phyloP scores from a whole-genome alignment of 768 basidiomycete genomes.

The Lepiota venenata region DNA sequence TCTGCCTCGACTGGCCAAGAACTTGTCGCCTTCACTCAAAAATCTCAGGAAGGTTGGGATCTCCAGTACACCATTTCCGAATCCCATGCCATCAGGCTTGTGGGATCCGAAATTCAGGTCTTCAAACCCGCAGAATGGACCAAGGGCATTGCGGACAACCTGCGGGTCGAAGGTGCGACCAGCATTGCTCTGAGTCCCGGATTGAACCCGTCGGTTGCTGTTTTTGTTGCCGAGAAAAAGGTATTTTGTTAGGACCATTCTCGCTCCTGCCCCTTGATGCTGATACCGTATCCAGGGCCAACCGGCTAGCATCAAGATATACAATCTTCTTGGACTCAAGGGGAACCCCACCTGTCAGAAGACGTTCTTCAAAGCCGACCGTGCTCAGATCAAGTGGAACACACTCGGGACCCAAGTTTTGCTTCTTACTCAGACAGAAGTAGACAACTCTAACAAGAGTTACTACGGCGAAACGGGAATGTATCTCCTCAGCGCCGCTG shows the following conservation, averaged over 20 bases:
- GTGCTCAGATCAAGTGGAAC: slow-evolving; percentile 95
- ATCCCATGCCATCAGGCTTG: slow-evolving; percentile 79
- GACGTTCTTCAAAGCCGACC: slow-evolving; percentile 95
- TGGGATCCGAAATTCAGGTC: slow-evolving; percentile 79
- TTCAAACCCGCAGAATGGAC: slow-evolving; percentile 79
- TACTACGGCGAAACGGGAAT: slow-evolving; percentile 98
- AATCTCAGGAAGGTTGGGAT: slow-evolving; percentile 89
- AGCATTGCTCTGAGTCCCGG: slow-evolving; percentile 78
- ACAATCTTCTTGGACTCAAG: slow-evolving; percentile 60
- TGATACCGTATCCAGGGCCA: slow-evolving; percentile 52
- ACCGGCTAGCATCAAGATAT: slow-evolving; percentile 86
- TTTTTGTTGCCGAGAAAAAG: slow-evolving; percentile 95
- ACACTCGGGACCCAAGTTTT: slow-evolving; percentile 89
- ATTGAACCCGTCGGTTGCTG: slow-evolving; percentile 82
- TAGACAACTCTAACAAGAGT: slow-evolving; percentile 94
- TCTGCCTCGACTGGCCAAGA: slow-evolving; percentile 83
- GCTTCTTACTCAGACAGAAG: slow-evolving; percentile 92
- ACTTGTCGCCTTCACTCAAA: slow-evolving; percentile 84
- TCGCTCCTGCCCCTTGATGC: background rate
- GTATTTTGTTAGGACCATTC: slow-evolving; percentile 29
- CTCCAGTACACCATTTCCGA: slow-evolving; percentile 90
- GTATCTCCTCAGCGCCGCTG: slow-evolving; percentile 88
- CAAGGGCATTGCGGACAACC: slow-evolving; percentile 76
- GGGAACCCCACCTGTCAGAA: slow-evolving; percentile 77
- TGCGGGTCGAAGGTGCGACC: slow-evolving; percentile 82